Evolutionary conservation across 768 basidiomycete species (phyloP).

Genomic region (Boletellus emodensis): DNA sequence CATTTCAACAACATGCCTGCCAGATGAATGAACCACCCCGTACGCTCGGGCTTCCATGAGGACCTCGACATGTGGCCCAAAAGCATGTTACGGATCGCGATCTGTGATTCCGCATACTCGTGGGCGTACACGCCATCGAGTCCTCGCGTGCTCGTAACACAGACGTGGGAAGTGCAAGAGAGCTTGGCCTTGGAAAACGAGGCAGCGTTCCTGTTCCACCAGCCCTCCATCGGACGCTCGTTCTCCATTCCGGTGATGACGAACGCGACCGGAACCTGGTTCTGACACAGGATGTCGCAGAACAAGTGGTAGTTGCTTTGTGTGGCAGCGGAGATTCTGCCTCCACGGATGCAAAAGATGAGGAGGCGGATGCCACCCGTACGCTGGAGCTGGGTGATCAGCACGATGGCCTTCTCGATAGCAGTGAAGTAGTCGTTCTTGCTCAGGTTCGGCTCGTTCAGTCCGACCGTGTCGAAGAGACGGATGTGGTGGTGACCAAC

Average conservation of each 20-base stretch:
- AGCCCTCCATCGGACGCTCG: conserved; percentile 27
- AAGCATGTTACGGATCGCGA: conserved; percentile 20
- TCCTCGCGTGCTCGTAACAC: conserved; percentile 35
- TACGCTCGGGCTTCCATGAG: conserved; percentile 21
- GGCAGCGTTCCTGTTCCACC: conserved; percentile 31
- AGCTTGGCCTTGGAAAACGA: conserved; percentile 21
- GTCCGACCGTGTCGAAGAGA: conserved; percentile 31
- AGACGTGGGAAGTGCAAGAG: conserved; percentile 32
- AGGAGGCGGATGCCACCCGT: conserved; percentile 28
- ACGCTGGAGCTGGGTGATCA: conserved; percentile 30
- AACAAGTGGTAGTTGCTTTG: conserved; percentile 29
- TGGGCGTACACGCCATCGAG: conserved; percentile 14
- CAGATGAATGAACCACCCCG: conserved; percentile 20
- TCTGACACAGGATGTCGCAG: conserved; percentile 25
- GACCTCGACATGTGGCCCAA: conserved; percentile 11
- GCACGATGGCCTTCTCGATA: conserved; percentile 25
- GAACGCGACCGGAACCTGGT: conserved; percentile 29
- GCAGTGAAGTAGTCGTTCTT: conserved; percentile 21
- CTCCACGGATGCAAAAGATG: conserved; percentile 32
- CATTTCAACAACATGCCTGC: conserved; percentile 19
- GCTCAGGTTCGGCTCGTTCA: conserved; percentile 24
- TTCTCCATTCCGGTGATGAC: conserved; percentile 31
- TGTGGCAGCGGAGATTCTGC: conserved; percentile 24
- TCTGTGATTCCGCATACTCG: conserved; percentile 32
- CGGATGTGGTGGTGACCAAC: conserved; percentile 14